Base-by-base conservation (phyloP, 176 grass and related monocot genomes). In the Areca catechu region DNA sequence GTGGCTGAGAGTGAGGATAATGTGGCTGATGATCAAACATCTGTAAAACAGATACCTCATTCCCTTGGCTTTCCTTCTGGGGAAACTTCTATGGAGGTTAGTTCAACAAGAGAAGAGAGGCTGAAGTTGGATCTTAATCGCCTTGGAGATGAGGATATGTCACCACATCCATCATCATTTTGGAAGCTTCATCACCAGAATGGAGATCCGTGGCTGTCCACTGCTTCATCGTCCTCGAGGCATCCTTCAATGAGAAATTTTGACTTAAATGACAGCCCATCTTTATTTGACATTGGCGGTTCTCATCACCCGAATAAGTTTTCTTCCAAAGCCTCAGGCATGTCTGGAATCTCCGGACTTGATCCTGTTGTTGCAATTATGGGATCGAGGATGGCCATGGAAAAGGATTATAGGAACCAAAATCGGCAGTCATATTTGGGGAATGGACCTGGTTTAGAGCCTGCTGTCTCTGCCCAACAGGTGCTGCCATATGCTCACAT, bases 31-130 rank as follows among this genome's bases (percentile, higher is more conserved):
- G 68, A 51, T 18, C 47, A 16, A 19, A 29, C 16, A 27, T 30
- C 4, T 12, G 9, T 4, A 3, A 59, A 20, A 27, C 16, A 58
- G 20, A n/a, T 60, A 16, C 55, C 65, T 67, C 10, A 16, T 59
- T 58, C 30, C 10, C 24, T 15, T 60, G 22, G 43, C 43, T 16
- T 50, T 24, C 22, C 56, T 24, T 70, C 43, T 57, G 20, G 68
- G 48, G 37, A 58, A 27, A 51, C 68, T 58, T 70, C 18, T 29
- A 21, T 50, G 0, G 68, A 70, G 19, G 55, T 70, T 19, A 55
- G 68, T 16, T 58, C 68, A 49, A 70, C 12, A 60, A 43, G 34
- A 43, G 15, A 43, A 59, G 55, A 70, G 55, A 59, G 25, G 68
- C 7, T 58, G 6, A 51, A 25, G 12, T 19, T 70, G 30, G 67